Evolutionary conservation across 1,139 yeast genomes (phyloP).

Genomic region (Diutina siamensis): DNA sequence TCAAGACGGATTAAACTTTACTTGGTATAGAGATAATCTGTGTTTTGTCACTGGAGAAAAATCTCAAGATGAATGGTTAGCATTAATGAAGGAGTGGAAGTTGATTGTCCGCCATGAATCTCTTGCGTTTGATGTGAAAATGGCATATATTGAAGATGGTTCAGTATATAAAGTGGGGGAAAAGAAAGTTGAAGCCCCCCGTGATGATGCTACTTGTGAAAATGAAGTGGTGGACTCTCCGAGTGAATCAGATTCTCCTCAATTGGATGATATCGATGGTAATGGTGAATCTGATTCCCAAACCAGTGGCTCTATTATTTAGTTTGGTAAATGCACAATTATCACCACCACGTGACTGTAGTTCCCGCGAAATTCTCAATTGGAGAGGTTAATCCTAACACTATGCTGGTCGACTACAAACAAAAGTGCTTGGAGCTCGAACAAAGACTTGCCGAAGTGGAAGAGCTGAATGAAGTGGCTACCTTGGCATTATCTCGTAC

Average conservation of each 20-base stretch:
- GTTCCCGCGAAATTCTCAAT: background rate
- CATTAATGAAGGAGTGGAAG: slow-evolving; percentile 22
- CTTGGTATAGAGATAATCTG: slow-evolving; percentile 30
- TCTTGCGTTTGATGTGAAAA: slow-evolving; percentile 38
- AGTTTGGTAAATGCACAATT: slow-evolving; percentile 2
- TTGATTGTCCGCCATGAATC: slow-evolving; percentile 23
- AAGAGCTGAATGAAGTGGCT: slow-evolving; percentile 68
- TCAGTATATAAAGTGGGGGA: slow-evolving; percentile 49
- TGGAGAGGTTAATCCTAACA: background rate
- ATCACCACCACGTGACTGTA: slow-evolving; percentile 4
- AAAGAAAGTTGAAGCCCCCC: slow-evolving; percentile 28
- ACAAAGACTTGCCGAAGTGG: slow-evolving; percentile 61
- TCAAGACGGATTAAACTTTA: slow-evolving; percentile 15
- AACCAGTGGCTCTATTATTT: no score
- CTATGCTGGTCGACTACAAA: slow-evolving; percentile 18
- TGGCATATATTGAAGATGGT: slow-evolving; percentile 29
- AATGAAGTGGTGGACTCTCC: no score
- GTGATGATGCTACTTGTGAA: no score
- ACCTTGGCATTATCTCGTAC: slow-evolving; percentile 73
- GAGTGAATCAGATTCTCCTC: no score
- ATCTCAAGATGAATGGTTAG: slow-evolving; percentile 22
- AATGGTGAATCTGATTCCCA: background rate
- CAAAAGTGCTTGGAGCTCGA: slow-evolving; percentile 65
- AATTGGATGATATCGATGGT: background rate
- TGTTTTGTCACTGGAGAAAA: slow-evolving; percentile 30